A percentile compares a stretch with the other conserved stretches of the same genome.
These are phyloP conservation scores for Yamagishiella unicocca DNA, from an alignment of 139 green algal species.

Conservation along the genomic window DNA sequence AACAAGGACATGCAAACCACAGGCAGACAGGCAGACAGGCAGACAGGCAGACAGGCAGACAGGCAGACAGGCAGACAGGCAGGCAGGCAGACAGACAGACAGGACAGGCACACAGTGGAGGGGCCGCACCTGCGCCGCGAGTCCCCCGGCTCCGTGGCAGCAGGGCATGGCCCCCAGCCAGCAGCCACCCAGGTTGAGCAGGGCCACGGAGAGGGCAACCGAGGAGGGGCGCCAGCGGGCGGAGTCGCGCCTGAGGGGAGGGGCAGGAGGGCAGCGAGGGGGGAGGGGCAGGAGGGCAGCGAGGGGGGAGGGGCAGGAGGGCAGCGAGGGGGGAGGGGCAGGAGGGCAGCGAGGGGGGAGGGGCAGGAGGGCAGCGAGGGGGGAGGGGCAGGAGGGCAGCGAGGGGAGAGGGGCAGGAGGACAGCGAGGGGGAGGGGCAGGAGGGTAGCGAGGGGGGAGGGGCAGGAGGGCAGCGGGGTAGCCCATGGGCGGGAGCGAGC, in stretches of 20 bases:
- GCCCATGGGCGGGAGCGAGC: too few relatives aligned
- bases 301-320: not conserved
- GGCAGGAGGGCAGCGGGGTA: too few relatives aligned
- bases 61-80: not conserved
- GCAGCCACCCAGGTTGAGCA: constrained; percentile 81
- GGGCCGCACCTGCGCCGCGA: constrained; percentile 80
- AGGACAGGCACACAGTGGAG: too few relatives aligned
- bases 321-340: not conserved
- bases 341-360: not conserved
- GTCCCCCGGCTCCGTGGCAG: constrained; percentile 85
- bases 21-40: not conserved
- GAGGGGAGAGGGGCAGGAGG: too few relatives aligned
- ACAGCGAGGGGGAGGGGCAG: too few relatives aligned
- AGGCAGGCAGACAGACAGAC: not conserved
- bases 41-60: not conserved
- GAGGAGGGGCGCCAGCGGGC: constrained; percentile 42
- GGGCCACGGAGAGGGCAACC: constrained; percentile 75
- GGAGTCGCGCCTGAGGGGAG: constrained; percentile 22
- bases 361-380: too few relatives aligned
- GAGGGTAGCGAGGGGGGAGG: too few relatives aligned
- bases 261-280: not conserved
- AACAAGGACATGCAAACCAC: too few relatives aligned
- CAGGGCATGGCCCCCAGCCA: constrained; percentile 86
- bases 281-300: not conserved
- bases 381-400: too few relatives aligned